Base-by-base conservation (phyloP, 179 eudicot genomes). In the Spergularia azorica region DNA sequence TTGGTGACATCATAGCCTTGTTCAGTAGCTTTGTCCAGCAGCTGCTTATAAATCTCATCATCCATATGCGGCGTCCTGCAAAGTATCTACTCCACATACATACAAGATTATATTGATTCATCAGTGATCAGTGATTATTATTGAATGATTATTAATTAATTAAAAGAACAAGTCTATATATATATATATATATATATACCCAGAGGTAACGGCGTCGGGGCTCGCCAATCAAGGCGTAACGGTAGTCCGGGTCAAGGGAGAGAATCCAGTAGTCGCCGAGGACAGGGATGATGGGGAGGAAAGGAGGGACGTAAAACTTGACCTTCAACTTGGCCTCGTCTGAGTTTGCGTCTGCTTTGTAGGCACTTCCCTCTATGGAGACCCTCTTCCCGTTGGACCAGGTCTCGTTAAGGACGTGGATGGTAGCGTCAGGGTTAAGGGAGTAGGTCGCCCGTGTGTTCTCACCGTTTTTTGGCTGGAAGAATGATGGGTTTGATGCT, bases 281-380 rank as follows among this genome's bases (percentile, higher is more conserved):
- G 38, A 90, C 90, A 18, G 99, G 99, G 26, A 95, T 62, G 71
- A 95, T 78, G 36, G 99, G 99, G 56, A 95, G 67, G 77, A 95
- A 93, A 0, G 97, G 99, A 1, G 99, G 99, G 1, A 95, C 91
- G 75, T 86, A 95, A 68, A 93, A 95, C 58, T 86, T 95, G 43
- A 95, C 99, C 77, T 95, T 95, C 32, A 95, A 87, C 80, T 95
- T 95, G 8, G 99, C 97, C 70, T 95, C 99, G 60, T 95, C 97
- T 36, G 90, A 89, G 0, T 73, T 76, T 3, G 90, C 82, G n/a
- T 95, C 87, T 20, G 93, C 94, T 56, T 91, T 93, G 54, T 85
- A 95, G 15, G 99, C 99, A 26, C 83, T 79, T 6, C 99, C 99
- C 67, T 95, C 88, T 3, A 95, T 95, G 59, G 0, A 91, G 3